Conservation (phyloP, 805 yeast species). For the Metschnikowia rubicola region DNA sequence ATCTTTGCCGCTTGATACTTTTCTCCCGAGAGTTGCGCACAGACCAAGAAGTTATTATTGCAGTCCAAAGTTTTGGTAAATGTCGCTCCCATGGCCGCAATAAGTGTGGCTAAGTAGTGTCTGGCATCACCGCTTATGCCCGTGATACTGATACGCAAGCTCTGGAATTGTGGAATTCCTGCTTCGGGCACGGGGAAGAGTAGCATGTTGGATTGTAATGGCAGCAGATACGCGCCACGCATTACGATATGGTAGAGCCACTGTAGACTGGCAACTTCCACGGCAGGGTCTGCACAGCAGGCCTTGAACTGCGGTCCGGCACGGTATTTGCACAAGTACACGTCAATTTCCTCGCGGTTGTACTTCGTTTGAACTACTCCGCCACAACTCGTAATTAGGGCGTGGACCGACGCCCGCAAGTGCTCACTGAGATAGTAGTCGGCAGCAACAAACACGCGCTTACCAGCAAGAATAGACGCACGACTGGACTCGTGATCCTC, state of each 20-base stretch:
- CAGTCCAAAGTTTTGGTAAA: conserved; percentile 66
- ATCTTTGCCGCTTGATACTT: conserved; percentile 67
- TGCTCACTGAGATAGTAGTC: conserved; percentile 56
- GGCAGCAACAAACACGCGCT: conserved; percentile 46
- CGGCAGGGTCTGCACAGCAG: conserved; percentile 33
- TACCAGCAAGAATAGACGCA: conserved; percentile 37
- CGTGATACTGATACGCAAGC: conserved; percentile 62
- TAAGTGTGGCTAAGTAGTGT: conserved; percentile 60
- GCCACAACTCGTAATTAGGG: conserved; percentile 50
- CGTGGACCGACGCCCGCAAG: conserved; percentile 35
- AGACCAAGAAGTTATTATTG: conserved; percentile 68
- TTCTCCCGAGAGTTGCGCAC: conserved; percentile 64
- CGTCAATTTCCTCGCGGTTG: conserved; percentile 21
- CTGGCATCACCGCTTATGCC: conserved; percentile 87
- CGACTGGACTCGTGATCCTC: neutral
- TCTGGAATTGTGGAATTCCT: conserved; percentile 52
- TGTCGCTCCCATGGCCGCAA: conserved; percentile 67
- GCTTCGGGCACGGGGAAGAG: conserved; percentile 64
- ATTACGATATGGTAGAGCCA: conserved; percentile 76
- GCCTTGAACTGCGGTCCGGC: conserved; percentile 57
- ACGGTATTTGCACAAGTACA: conserved; percentile 61
- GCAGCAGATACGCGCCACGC: conserved; percentile 52
- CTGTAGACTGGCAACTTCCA: conserved; percentile 56
- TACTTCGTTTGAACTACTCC: conserved; percentile 43
- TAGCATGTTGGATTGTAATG: conserved; percentile 51